Evolutionary conservation across 75 land plant genomes (phyloP).

Genomic region (Pinus tabuliformis): DNA sequence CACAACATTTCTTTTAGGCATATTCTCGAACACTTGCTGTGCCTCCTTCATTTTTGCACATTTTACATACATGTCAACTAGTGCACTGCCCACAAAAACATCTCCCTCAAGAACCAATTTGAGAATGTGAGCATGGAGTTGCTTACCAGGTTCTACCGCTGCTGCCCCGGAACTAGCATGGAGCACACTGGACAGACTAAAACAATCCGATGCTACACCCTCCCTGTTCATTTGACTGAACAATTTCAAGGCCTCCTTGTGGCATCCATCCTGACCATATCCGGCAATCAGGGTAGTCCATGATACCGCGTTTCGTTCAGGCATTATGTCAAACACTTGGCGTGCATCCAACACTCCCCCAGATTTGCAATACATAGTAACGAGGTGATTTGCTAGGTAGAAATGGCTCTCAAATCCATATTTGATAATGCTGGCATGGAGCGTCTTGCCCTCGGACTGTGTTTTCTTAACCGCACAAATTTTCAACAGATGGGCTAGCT

Average conservation of each 20-base stretch:
- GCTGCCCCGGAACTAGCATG: too few species aligned
- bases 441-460: too few species aligned
- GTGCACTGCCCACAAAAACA: slow-evolving; percentile 48
- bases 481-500: too few species aligned
- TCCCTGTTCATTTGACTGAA: slow-evolving; percentile 28
- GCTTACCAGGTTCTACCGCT: slow-evolving; percentile 12
- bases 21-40: slow-evolving; percentile 26
- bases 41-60: slow-evolving; percentile 37
- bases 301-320: slow-evolving; percentile 35
- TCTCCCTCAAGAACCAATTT: slow-evolving; percentile 24
- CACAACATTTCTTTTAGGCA: slow-evolving; percentile 36
- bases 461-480: too few species aligned
- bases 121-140: slow-evolving; percentile 48
- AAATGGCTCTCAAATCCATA: too few species aligned
- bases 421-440: too few species aligned
- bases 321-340: slow-evolving; percentile 41
- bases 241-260: slow-evolving; percentile 26
- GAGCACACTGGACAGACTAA: too few species aligned
- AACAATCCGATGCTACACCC: too few species aligned
- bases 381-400: too few species aligned
- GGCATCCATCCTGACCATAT: slow-evolving; percentile 18
- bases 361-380: slow-evolving; percentile 39
- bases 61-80: slow-evolving; percentile 69
- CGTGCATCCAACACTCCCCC: slow-evolving; percentile 38
- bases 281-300: slow-evolving; percentile 67